phyloP scores from a whole-genome alignment of 2,329 filamentous ascomycete genomes.

The Cephalotrichum gorgonifer region DNA sequence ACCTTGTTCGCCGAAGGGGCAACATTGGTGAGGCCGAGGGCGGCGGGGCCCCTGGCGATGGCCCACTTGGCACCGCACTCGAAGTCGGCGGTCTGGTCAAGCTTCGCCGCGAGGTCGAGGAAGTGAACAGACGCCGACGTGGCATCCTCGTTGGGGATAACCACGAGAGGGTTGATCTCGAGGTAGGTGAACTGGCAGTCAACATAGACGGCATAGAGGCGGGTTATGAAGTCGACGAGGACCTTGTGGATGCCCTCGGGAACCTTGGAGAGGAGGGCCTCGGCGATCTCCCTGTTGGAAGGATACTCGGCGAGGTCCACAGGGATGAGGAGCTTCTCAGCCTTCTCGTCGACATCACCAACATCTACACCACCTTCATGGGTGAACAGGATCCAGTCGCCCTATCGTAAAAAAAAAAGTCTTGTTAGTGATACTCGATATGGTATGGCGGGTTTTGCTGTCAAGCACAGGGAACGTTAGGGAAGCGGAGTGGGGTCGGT shows the following conservation, averaged over 20 bases:
- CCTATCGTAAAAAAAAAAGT: constrained; percentile 45
- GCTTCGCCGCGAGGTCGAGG: constrained; percentile 95
- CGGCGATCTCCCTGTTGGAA: constrained; percentile 88
- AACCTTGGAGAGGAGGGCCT: constrained; percentile 79
- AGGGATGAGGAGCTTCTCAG: constrained; percentile 95
- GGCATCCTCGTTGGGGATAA: constrained; percentile 85
- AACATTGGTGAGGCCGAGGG: constrained; percentile 69
- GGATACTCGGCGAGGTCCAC: constrained; percentile 92
- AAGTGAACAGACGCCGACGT: constrained; percentile 95
- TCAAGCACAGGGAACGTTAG: not conserved
- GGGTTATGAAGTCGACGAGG: constrained; percentile 96
- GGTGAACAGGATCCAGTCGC: constrained; percentile 99
- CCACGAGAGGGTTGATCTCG: constrained; percentile 98
- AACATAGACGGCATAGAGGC: constrained; percentile 66
- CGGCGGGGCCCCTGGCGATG: constrained; percentile 80
- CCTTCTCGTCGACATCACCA: constrained; percentile 97
- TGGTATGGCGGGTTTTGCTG: not conserved
- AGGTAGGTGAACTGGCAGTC: constrained; percentile 99
- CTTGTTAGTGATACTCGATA: constrained; percentile 18
- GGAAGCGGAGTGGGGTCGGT: constrained; percentile 1
- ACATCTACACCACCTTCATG: constrained; percentile 99
- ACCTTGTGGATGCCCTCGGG: constrained; percentile 95
- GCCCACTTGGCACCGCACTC: constrained; percentile 99
- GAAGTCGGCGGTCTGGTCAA: constrained; percentile 98
- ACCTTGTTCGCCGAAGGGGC: constrained; percentile 61